Conservation (phyloP, 768 basidiomycete genomes). For the Hortiboletus flavorubellus region DNA sequence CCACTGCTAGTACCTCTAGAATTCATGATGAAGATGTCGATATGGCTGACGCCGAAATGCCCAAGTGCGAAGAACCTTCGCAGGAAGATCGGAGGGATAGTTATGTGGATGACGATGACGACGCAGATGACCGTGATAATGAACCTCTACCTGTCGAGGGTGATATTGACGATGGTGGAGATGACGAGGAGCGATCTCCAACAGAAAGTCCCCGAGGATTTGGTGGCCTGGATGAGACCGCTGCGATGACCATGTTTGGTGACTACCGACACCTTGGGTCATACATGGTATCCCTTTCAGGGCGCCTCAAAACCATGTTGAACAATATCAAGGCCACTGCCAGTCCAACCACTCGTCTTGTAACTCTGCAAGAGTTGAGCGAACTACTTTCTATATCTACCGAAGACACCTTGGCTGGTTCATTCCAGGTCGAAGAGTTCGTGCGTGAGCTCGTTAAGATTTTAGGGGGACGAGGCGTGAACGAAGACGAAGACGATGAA, state of each 20-base stretch:
- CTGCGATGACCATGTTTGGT: conserved; percentile 78
- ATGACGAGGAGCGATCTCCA: conserved; percentile 36
- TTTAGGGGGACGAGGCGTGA: conserved; percentile 73
- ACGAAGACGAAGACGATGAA: conserved; percentile 70
- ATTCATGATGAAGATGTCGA: conserved; percentile 70
- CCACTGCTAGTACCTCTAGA: conserved; percentile 60
- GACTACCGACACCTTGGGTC: conserved; percentile 87
- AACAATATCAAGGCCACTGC: conserved; percentile 83
- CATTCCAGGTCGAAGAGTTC: conserved; percentile 92
- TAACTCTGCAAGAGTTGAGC: conserved; percentile 91
- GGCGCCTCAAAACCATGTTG: conserved; percentile 86
- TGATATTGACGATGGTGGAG: conserved; percentile 44
- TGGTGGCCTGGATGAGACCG: conserved; percentile 61
- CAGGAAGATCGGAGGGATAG: conserved; percentile 46
- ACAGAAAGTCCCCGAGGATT: conserved; percentile 38
- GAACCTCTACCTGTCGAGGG: conserved; percentile 45
- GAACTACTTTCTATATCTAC: conserved; percentile 95
- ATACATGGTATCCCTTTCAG: conserved; percentile 88
- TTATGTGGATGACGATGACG: conserved; percentile 40
- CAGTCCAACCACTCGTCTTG: conserved; percentile 79
- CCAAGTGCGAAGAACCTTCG: conserved; percentile 42
- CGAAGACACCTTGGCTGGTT: conserved; percentile 93
- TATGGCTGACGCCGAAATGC: conserved; percentile 64
- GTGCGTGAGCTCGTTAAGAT: conserved; percentile 91
- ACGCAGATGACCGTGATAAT: conserved; percentile 48